Evolutionary conservation across 2,329 filamentous ascomycete species (phyloP), one percentile per base, ranked within the genome.

Genomic region (Hymenoscyphus salicellus): DNA sequence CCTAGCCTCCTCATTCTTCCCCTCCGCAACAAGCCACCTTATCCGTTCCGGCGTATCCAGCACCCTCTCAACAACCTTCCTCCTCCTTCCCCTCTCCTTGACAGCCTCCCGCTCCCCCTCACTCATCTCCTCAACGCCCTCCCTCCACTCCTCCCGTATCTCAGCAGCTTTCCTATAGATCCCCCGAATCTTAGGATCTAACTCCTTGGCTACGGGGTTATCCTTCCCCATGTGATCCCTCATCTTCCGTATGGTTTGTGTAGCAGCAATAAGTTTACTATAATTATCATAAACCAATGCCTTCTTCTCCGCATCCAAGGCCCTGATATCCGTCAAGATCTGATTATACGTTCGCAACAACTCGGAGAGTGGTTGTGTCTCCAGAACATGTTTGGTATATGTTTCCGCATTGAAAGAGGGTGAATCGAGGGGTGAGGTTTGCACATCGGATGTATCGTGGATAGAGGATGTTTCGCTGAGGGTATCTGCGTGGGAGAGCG

Each of bases 271-370:
- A 70, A 99, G 80, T 79, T 98, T 98, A 71, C 90, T 95, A 78
- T 98, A 99, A 76, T 99, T 99, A 77, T 99, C 94, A 77, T 99
- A 99, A 4, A 99, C 95, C 67, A 99, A 80, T 1, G 94, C 93
- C 79, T 99, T 99, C 77, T 95, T 90, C 82, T 99, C 95, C 28
- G 94, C 94, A 74, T 98, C 95, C 20, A 99, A 82, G 1, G 92
- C 93, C 43, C 93, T 82, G 58, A 97, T 94, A 79, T 98, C 94
- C 70, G 87, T 84, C 70, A 94, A 78, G 10, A 94, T 82, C 26
- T 86, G 83, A 57, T 89, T 87, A 75, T 95, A 93, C 1, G 89
- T 81, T 61, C 82, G 82, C 73, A 95, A 75, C 61, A 95, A 79
- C 62, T 89, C 89, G 73, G 88, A 85, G 38, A 95, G 79, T 5